Percentiles rank a stretch among this genome's conserved stretches.
phyloP scores from a whole-genome alignment of 2,329 filamentous ascomycete species.

The Botrytis porri region DNA sequence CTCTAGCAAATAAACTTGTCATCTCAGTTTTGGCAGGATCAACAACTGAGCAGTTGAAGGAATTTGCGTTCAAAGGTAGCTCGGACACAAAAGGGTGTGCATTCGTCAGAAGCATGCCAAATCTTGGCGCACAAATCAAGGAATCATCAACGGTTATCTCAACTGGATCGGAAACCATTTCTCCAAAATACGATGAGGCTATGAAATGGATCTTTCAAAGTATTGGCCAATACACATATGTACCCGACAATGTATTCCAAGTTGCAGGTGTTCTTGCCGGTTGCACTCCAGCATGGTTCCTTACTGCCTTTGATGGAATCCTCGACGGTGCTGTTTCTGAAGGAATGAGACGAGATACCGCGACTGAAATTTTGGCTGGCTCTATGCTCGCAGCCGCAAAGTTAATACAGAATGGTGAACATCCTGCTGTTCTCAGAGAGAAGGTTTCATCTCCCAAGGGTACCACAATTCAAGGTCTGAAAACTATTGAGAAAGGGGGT shows the following conservation, averaged over 20 bases:
- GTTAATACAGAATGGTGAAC: constrained; percentile 19
- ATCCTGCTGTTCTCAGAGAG: constrained; percentile 18
- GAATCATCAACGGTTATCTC: constrained; percentile 18
- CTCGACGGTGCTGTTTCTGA: constrained; percentile 18
- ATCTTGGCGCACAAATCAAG: constrained; percentile 17
- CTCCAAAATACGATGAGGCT: constrained; percentile 5
- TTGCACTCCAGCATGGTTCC: constrained; percentile 19
- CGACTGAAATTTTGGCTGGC: constrained; percentile 15
- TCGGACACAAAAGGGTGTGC: neutral
- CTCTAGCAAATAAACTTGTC: constrained; percentile 19
- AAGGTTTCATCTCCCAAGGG: constrained; percentile 18
- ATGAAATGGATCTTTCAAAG: constrained; percentile 18
- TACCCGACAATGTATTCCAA: constrained; percentile 15
- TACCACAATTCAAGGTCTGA: constrained; percentile 18
- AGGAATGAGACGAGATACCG: constrained; percentile 14
- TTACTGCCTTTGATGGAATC: constrained; percentile 17
- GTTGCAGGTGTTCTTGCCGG: constrained; percentile 17
- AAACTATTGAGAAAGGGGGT: constrained; percentile 18
- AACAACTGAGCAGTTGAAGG: constrained; percentile 3
- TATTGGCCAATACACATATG: constrained; percentile 13
- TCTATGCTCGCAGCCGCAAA: constrained; percentile 20
- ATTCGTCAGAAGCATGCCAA: constrained; percentile 16
- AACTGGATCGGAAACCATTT: constrained; percentile 3
- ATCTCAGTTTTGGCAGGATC: constrained; percentile 20
- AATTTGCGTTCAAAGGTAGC: constrained; percentile 2